phyloP scores from a whole-genome alignment of 805 yeast genomes.

The Starmerella floris region DNA sequence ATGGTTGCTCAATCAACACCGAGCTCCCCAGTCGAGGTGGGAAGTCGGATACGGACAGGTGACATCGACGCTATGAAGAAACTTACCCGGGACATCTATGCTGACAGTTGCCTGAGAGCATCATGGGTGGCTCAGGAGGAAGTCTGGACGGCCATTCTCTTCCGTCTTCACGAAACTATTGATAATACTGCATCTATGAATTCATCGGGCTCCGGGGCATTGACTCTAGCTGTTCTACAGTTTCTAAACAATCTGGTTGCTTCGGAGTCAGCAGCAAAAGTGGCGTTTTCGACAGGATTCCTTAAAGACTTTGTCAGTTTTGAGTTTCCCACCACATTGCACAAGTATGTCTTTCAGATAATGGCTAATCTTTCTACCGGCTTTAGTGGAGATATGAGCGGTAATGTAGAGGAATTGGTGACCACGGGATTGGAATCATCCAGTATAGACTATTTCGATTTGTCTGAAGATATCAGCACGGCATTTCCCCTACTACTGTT shows the following conservation, averaged over 20 bases:
- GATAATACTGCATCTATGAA: background rate
- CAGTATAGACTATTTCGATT: background rate
- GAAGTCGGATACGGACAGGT: background rate
- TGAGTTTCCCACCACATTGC: background rate
- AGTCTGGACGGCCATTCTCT: background rate
- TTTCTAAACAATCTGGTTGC: background rate
- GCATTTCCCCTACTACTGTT: background rate
- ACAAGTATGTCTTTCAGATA: conserved; percentile 7
- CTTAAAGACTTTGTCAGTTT: background rate
- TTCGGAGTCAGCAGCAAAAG: background rate
- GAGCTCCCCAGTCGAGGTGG: too few relatives aligned
- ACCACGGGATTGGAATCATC: background rate
- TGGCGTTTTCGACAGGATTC: conserved; percentile 5
- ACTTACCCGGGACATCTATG: background rate
- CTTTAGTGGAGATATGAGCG: background rate
- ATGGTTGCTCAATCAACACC: too few relatives aligned
- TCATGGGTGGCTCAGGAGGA: background rate
- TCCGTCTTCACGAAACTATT: background rate
- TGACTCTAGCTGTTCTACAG: background rate
- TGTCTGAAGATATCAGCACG: background rate
- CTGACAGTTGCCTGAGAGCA: background rate
- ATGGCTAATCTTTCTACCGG: conserved; percentile 8
- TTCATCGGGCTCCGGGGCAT: background rate
- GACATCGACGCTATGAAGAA: background rate
- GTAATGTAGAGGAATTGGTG: background rate